Percentiles rank a stretch among this genome's conserved stretches.
phyloP scores from a whole-genome alignment of 257 asterid species.

The Paraleonurus japonicus region DNA sequence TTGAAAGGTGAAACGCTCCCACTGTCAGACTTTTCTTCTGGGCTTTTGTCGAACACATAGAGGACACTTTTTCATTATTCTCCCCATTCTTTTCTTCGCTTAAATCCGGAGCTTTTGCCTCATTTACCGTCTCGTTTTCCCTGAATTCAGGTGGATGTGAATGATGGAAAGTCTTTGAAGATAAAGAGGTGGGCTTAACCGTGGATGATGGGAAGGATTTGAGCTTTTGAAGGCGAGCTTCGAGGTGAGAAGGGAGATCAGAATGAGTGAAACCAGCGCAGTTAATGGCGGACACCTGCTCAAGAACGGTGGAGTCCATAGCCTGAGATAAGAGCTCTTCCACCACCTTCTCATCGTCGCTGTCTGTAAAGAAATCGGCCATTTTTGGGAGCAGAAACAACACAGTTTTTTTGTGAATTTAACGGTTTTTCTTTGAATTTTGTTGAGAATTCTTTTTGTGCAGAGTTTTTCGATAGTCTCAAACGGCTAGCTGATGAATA shows the following conservation, averaged over 20 bases:
- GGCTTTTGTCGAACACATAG: conserved; percentile 33
- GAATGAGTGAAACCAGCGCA: conserved; percentile 71
- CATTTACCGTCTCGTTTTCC: neutral
- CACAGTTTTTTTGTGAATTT: neutral
- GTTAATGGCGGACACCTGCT: conserved; percentile 75
- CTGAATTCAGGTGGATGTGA: conserved; percentile 22
- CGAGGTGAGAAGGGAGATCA: conserved; percentile 70
- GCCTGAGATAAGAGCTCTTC: conserved; percentile 73
- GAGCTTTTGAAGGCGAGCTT: conserved; percentile 76
- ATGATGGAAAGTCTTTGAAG: conserved; percentile 34
- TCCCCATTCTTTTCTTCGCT: conserved; percentile 19
- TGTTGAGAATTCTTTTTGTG: neutral
- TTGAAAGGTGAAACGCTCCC: conserved; percentile 31
- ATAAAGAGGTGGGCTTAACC: conserved; percentile 36
- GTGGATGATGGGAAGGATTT: conserved; percentile 66
- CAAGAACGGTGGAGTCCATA: conserved; percentile 68
- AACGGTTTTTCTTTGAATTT: neutral
- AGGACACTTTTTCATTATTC: conserved; percentile 1
- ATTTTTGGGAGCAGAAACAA: conserved; percentile 19
- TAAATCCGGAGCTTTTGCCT: conserved; percentile 18
- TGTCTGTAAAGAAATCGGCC: conserved; percentile 73
- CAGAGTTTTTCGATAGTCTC: neutral
- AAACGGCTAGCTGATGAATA: conserved; percentile 54
- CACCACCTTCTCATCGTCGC: conserved; percentile 82
- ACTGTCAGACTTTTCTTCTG: conserved; percentile 28